Percentiles rank a stretch among this genome's conserved stretches.
phyloP scores from a whole-genome alignment of 495 filamentous ascomycete species.

The Cercophora sp. region DNA sequence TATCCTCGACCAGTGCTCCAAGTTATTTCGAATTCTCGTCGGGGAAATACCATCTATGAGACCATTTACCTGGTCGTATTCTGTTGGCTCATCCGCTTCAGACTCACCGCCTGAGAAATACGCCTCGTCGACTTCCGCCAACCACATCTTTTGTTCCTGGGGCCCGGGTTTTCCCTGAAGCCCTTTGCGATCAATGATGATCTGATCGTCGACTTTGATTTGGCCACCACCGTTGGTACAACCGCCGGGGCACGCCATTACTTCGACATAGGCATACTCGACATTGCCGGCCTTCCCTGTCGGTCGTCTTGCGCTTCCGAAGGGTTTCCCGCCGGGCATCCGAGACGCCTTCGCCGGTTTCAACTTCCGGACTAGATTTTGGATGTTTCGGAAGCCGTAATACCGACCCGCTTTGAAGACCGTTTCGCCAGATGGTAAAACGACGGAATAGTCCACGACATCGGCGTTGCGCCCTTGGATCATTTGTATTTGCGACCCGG shows the following conservation, averaged over 20 bases:
- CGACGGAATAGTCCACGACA: constrained; percentile 75
- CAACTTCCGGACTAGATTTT: constrained; percentile 86
- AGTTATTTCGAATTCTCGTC: constrained; percentile 51
- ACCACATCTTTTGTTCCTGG: constrained; percentile 80
- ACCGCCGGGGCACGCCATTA: constrained; percentile 97
- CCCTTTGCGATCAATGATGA: constrained; percentile 42
- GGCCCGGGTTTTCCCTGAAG: constrained; percentile 54
- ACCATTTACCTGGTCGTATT: constrained; percentile 26
- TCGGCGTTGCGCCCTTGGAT: constrained; percentile 83
- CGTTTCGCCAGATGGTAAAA: constrained; percentile 47
- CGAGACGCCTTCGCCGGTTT: constrained; percentile 72
- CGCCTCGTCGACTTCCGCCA: constrained; percentile 83
- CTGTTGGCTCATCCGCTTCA: constrained; percentile 27
- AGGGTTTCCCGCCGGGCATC: constrained; percentile 66
- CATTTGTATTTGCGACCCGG: constrained; percentile 61
- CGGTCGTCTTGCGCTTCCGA: constrained; percentile 44
- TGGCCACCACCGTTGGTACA: constrained; percentile 98
- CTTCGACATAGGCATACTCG: constrained; percentile 88
- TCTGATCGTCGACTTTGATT: constrained; percentile 78
- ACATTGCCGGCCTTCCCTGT: constrained; percentile 38
- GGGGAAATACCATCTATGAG: constrained; percentile 56
- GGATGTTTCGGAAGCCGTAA: constrained; percentile 97
- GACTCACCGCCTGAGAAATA: constrained; percentile 80
- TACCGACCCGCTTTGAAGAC: constrained; percentile 82
- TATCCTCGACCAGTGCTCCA: constrained; percentile 68